A percentile compares a stretch with the other conserved stretches of the same genome.
phyloP scores from a whole-genome alignment of 2,329 filamentous ascomycete species.

The Ciborinia camelliae region DNA sequence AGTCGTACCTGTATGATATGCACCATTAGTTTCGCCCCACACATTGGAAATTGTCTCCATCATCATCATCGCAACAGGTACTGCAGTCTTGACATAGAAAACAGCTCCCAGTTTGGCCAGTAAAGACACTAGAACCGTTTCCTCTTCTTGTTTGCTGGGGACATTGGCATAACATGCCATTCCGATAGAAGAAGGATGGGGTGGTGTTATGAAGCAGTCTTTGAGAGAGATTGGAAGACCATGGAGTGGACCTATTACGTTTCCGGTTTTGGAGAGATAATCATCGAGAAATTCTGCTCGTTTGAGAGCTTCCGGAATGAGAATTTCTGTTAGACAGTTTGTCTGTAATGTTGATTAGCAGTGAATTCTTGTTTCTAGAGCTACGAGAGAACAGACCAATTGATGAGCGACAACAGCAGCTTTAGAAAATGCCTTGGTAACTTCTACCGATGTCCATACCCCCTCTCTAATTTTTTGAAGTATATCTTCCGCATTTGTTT shows the following conservation, averaged over 20 bases:
- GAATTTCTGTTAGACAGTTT: conserved; percentile 57
- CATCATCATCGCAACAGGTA: conserved; percentile 44
- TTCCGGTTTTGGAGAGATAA: conserved; percentile 43
- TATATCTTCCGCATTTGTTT: conserved; percentile 30
- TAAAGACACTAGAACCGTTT: conserved; percentile 40
- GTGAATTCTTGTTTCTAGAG: not conserved
- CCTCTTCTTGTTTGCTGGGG: conserved; percentile 29
- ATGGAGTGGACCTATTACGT: conserved; percentile 41
- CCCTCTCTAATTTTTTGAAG: conserved; percentile 25
- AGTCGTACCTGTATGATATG: conserved; percentile 30
- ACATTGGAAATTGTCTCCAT: conserved; percentile 33
- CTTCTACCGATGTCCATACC: conserved; percentile 35
- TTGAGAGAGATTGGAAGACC: conserved; percentile 43
- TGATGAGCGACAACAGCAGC: conserved; percentile 49
- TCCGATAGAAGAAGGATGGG: conserved; percentile 39
- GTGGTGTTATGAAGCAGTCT: conserved; percentile 40
- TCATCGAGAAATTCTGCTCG: conserved; percentile 52
- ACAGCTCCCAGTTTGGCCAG: conserved; percentile 49
- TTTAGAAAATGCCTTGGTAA: conserved; percentile 47
- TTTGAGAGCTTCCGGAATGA: conserved; percentile 52
- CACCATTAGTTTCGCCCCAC: conserved; percentile 38
- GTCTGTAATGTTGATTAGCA: conserved; percentile 41
- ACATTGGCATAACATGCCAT: conserved; percentile 40
- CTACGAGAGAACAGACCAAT: conserved; percentile 36
- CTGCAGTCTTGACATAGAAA: conserved; percentile 93